phyloP scores from a whole-genome alignment of 2,329 filamentous ascomycete genomes.

The Fusarium redolens region DNA sequence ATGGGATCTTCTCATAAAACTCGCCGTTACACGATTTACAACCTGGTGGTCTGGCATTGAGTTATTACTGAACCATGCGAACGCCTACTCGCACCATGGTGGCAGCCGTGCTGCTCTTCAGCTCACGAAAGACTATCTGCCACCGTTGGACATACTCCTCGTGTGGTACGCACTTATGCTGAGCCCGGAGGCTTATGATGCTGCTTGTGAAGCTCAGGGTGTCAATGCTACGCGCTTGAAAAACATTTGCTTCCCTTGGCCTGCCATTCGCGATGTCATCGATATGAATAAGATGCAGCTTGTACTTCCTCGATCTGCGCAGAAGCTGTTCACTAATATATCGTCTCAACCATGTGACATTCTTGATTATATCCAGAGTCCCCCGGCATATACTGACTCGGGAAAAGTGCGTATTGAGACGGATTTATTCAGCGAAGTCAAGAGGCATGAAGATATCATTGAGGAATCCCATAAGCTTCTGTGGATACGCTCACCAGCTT shows the following conservation, averaged over 20 bases:
- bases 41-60: constrained; percentile 31
- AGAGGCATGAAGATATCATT: constrained; percentile 7
- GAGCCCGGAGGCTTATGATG: background rate
- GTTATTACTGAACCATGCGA: constrained; percentile 14
- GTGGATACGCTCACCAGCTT: constrained; percentile 25
- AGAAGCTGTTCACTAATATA: constrained; percentile 25
- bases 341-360: constrained; percentile 22
- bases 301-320: constrained; percentile 6
- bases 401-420: background rate
- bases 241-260: constrained; percentile 32
- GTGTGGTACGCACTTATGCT: constrained; percentile 31
- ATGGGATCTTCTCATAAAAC: constrained; percentile 28
- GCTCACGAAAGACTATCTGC: constrained; percentile 22
- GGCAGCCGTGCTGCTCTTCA: constrained; percentile 19
- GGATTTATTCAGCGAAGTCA: constrained; percentile 18
- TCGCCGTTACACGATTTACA: constrained; percentile 20
- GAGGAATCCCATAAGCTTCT: constrained; percentile 11
- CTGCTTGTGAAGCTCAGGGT: constrained; percentile 9
- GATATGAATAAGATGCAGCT: constrained; percentile 21
- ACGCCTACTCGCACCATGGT: constrained; percentile 19
- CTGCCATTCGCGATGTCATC: constrained; percentile 24
- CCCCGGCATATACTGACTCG: constrained; percentile 12
- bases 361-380: constrained; percentile 20
- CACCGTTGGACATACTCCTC: constrained; percentile 21
- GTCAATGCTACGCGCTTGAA: background rate